phyloP scores from a whole-genome alignment of 805 yeast species.

The Torulaspora quercuum region DNA sequence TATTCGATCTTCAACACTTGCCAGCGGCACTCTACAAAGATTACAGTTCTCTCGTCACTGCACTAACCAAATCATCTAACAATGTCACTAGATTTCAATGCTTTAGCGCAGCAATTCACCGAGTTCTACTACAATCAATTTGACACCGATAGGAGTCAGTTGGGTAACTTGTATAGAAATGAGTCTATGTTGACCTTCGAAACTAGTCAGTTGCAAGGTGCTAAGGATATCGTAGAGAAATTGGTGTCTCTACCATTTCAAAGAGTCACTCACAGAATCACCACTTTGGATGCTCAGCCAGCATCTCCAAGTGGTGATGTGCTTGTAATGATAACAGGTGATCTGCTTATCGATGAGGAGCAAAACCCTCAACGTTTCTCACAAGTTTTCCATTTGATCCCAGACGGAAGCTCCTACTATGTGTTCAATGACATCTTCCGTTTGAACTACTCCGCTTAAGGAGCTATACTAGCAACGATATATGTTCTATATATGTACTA shows the following conservation, averaged over 20 bases:
- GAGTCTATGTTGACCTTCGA: constrained; percentile 98
- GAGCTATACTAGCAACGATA: too few species aligned
- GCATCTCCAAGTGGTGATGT: constrained; percentile 91
- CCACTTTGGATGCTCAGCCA: constrained; percentile 97
- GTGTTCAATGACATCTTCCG: constrained; percentile 97
- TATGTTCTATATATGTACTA: too few species aligned
- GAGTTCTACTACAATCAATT: constrained; percentile 93
- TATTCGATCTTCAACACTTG: too few species aligned
- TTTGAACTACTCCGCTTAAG: constrained; percentile 70
- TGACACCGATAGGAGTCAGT: constrained; percentile 85
- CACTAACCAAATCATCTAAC: not conserved
- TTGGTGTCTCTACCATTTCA: constrained; percentile 83
- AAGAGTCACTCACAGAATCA: constrained; percentile 88
- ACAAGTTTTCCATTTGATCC: constrained; percentile 94
- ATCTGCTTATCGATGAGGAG: constrained; percentile 85
- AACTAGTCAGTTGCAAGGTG: constrained; percentile 91
- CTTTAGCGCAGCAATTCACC: constrained; percentile 74
- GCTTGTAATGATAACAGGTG: constrained; percentile 96
- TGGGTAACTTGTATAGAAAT: constrained; percentile 92
- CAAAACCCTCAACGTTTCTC: constrained; percentile 94
- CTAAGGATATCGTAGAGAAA: constrained; percentile 88
- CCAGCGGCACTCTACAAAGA: too few species aligned
- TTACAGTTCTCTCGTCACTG: not conserved
- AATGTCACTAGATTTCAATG: constrained; percentile 44
- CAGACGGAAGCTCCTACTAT: constrained; percentile 86